Percentiles rank a stretch among this genome's conserved stretches.
Conservation (phyloP, 2,329 filamentous ascomycete species). For the Pezicula rhizophila region DNA sequence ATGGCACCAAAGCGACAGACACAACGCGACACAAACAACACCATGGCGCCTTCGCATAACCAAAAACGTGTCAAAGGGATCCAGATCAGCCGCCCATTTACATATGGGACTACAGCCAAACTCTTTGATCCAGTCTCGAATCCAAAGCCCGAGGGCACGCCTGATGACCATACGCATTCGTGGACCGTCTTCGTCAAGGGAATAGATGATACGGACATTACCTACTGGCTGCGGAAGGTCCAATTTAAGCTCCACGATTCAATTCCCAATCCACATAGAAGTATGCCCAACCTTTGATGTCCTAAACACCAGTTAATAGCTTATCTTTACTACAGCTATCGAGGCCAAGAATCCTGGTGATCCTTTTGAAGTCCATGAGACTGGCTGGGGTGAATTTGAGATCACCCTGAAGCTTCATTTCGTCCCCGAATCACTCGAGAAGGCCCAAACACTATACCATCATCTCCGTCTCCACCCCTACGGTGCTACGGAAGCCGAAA, state of each 20-base stretch:
- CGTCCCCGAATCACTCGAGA: constrained; percentile 79
- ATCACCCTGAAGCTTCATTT: constrained; percentile 96
- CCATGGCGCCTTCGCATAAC: constrained; percentile 53
- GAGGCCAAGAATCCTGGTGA: constrained; percentile 59
- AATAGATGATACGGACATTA: constrained; percentile 82
- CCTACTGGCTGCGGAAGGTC: constrained; percentile 93
- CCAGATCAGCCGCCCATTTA: constrained; percentile 58
- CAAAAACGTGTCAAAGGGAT: constrained; percentile 60
- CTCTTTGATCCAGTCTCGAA: constrained; percentile 73
- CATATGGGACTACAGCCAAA: constrained; percentile 75
- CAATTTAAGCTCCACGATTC: constrained; percentile 98
- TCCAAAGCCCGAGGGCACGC: constrained; percentile 69
- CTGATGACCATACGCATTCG: constrained; percentile 89
- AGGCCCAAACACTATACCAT: constrained; percentile 93
- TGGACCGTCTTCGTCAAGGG: constrained; percentile 95
- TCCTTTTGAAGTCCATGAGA: constrained; percentile 81
- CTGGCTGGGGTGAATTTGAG: constrained; percentile 97
- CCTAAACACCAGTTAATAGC: neutral
- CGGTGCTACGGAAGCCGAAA: constrained; percentile 70
- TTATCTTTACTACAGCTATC: constrained; percentile 42
- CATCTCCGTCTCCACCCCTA: constrained; percentile 88
- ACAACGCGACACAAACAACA: neutral
- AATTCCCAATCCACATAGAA: constrained; percentile 84
- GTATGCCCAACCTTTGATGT: constrained; percentile 32
- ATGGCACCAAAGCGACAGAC: constrained; percentile 2